These are phyloP conservation scores for Coccomyxa subellipsoidea DNA, from an alignment of 163 green algal genomes.

Conservation along the genomic window DNA sequence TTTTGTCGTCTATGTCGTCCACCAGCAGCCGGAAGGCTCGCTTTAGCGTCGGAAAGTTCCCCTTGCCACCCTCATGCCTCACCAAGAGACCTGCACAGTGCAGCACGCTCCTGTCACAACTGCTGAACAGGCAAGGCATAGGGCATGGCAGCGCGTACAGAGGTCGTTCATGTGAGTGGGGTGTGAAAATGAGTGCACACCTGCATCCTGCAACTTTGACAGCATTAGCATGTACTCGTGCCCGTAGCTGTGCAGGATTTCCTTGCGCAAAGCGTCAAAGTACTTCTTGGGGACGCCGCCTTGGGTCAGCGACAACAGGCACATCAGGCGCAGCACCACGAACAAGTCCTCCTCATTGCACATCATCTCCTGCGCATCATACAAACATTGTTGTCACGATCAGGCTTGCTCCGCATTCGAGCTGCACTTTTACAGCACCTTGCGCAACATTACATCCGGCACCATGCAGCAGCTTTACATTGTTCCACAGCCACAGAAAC, in stretches of 20 bases:
- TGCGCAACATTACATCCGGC: too few species aligned
- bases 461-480: too few species aligned
- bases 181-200: too few species aligned
- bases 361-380: slow-evolving; percentile 70
- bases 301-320: slow-evolving; percentile 66
- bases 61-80: slow-evolving; percentile 30
- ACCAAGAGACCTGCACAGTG: slow-evolving; percentile 24
- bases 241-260: slow-evolving; percentile 80
- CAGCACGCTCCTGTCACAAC: background rate
- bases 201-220: slow-evolving; percentile 62
- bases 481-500: too few species aligned
- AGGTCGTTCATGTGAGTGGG: too few species aligned
- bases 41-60: slow-evolving; percentile 48
- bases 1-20: slow-evolving; percentile 39
- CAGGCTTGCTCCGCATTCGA: too few species aligned
- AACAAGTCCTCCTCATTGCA: slow-evolving; percentile 49
- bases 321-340: slow-evolving; percentile 79
- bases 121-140: background rate
- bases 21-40: slow-evolving; percentile 61
- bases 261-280: slow-evolving; percentile 52
- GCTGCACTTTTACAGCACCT: too few species aligned
- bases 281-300: slow-evolving; percentile 72
- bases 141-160: too few species aligned
- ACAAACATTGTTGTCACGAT: background rate
- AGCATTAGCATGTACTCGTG: slow-evolving; percentile 81